These are phyloP conservation scores for Odonthalia washingtoniensis DNA, from an alignment of 31 red algal genomes.

Conservation along the genomic window DNA sequence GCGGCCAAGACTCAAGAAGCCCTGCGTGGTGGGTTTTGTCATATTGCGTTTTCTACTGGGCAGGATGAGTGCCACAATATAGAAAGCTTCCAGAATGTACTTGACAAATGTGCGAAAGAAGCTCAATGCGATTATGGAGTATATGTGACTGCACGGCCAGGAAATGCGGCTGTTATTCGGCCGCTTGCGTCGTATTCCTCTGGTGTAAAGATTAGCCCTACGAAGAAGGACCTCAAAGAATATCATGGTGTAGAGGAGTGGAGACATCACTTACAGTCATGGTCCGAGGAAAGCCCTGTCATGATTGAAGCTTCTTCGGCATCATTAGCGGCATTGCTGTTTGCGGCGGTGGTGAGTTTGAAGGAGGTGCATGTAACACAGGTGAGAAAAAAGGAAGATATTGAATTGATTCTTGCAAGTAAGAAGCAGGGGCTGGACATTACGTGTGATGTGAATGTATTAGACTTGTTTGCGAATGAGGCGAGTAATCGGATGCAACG, in stretches of 20 bases:
- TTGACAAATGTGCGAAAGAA: constrained; percentile 24
- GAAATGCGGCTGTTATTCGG: constrained; percentile 74
- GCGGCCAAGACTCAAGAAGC: constrained; percentile 52
- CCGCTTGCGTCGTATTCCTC: constrained; percentile 54
- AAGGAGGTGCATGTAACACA: constrained; percentile 77
- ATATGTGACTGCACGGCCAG: constrained; percentile 62
- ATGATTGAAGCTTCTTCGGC: constrained; percentile 66
- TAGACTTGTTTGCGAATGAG: constrained; percentile 79
- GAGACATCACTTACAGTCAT: constrained; percentile 86
- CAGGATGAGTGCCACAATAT: constrained; percentile 41
- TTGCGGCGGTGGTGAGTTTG: constrained; percentile 82
- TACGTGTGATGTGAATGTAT: constrained; percentile 92
- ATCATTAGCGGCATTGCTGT: constrained; percentile 79
- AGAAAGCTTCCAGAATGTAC: constrained; percentile 35
- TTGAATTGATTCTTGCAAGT: constrained; percentile 76
- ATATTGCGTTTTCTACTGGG: constrained; percentile 51
- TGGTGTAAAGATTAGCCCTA: constrained; percentile 72
- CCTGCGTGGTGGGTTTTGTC: constrained; percentile 84
- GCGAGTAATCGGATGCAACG: constrained; percentile 54
- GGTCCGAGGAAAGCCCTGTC: constrained; percentile 76
- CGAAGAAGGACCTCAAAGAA: constrained; percentile 49
- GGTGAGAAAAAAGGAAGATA: constrained; percentile 80
- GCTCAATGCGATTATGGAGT: constrained; percentile 65
- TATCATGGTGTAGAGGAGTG: constrained; percentile 60
- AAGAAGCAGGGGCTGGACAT: constrained; percentile 75